phyloP scores from a whole-genome alignment of 345 rosid species.

The Durio zibethinus region DNA sequence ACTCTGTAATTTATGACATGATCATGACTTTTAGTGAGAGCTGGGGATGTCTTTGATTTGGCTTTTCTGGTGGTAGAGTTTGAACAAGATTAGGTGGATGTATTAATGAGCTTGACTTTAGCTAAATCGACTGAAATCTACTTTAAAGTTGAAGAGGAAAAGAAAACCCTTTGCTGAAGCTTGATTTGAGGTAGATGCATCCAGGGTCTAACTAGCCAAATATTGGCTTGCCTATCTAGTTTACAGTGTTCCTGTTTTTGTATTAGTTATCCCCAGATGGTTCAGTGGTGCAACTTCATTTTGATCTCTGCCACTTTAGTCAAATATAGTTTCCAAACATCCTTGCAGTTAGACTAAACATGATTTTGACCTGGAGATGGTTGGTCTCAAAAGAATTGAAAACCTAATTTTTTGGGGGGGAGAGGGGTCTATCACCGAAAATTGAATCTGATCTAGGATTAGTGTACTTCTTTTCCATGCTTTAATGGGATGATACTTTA shows the following conservation, averaged over 20 bases:
- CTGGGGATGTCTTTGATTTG: background rate
- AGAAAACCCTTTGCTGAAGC: background rate
- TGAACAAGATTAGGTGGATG: background rate
- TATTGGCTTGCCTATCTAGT: background rate
- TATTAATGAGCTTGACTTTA: slow-evolving; percentile 1
- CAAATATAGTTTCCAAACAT: background rate
- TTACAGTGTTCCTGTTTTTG: background rate
- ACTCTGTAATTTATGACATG: slow-evolving; percentile 1
- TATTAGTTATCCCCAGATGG: background rate
- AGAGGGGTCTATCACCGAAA: background rate
- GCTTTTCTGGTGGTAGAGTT: background rate
- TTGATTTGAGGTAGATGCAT: background rate
- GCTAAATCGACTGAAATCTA: background rate
- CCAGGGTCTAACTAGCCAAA: background rate
- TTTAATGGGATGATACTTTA: background rate
- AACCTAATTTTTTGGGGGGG: background rate
- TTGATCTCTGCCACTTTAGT: background rate
- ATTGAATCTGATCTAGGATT: background rate
- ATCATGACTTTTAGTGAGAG: background rate
- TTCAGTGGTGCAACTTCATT: background rate
- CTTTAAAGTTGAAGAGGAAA: background rate
- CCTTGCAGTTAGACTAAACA: background rate
- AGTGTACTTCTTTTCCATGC: background rate
- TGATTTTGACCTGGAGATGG: background rate
- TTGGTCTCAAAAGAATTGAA: background rate